Conservation (phyloP, 2,329 filamentous ascomycete species). For the Sporothrix pallida region DNA sequence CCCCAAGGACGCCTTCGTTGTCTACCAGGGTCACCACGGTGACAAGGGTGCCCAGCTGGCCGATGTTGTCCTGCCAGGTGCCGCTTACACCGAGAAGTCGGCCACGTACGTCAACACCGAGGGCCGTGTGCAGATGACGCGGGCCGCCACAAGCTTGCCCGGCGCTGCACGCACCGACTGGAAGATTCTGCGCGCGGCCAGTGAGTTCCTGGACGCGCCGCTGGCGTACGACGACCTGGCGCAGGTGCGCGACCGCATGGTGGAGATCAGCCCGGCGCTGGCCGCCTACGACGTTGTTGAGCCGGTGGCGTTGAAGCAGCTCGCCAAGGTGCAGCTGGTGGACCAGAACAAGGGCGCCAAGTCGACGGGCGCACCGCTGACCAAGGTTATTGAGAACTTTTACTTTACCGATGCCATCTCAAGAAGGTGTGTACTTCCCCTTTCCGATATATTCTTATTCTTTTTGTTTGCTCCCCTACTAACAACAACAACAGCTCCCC, state of each 20-base stretch:
- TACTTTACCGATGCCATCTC: conserved; percentile 98
- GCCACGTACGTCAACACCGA: conserved; percentile 98
- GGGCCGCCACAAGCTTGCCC: conserved; percentile 84
- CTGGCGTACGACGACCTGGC: conserved; percentile 94
- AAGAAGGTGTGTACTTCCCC: conserved; percentile 71
- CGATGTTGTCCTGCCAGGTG: conserved; percentile 90
- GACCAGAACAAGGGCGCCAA: conserved; percentile 93
- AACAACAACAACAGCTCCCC: conserved; percentile 71
- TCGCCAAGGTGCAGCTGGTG: conserved; percentile 93
- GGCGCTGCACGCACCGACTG: conserved; percentile 94
- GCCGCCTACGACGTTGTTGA: conserved; percentile 91
- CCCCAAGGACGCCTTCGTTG: conserved; percentile 92
- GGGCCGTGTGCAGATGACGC: conserved; percentile 91
- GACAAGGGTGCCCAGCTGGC: conserved; percentile 91
- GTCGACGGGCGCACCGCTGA: conserved; percentile 73
- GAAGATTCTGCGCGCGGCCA: conserved; percentile 95
- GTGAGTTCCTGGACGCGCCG: conserved; percentile 85
- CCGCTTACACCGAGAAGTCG: conserved; percentile 95
- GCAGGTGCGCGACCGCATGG: conserved; percentile 87
- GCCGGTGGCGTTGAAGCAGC: conserved; percentile 70
- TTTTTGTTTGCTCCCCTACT: conserved; percentile 31
- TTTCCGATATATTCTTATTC: conserved; percentile 28
- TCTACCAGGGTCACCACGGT: conserved; percentile 98
- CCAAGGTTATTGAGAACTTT: conserved; percentile 91
- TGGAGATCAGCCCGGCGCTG: conserved; percentile 89